These are phyloP conservation scores for Citeromyces siamensis DNA, from an alignment of 1,139 yeast genomes.

Conservation along the genomic window DNA sequence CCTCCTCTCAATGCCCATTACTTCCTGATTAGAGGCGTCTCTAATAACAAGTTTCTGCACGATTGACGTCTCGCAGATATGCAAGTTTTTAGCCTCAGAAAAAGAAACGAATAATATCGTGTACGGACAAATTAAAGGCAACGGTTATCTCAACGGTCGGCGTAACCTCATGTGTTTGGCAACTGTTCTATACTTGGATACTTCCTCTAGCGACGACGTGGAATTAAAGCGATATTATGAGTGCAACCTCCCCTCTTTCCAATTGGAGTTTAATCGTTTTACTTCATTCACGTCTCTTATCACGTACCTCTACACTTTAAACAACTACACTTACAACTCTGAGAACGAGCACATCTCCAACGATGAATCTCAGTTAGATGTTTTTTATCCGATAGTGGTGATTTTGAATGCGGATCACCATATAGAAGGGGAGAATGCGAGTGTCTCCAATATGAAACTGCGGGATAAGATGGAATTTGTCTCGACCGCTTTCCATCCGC, in stretches of 20 bases:
- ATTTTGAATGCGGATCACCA: constrained; percentile 10
- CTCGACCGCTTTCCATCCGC: constrained; percentile 14
- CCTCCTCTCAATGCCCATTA: no score
- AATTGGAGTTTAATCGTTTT: neutral
- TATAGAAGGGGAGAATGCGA: neutral
- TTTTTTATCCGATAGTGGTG: constrained; percentile 13
- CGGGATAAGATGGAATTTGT: constrained; percentile 8
- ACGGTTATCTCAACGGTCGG: constrained; percentile 3
- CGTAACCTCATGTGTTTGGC: neutral
- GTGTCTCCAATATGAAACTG: neutral
- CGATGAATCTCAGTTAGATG: constrained; percentile 11
- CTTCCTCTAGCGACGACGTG: neutral
- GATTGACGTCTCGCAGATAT: no score
- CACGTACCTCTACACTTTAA: neutral
- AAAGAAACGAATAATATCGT: no score
- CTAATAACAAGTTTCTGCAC: no score
- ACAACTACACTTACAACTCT: constrained; percentile 4
- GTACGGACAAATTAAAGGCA: neutral
- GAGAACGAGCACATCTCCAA: neutral
- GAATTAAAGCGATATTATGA: neutral
- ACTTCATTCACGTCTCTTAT: constrained; percentile 4
- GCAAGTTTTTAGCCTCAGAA: no score
- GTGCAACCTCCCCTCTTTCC: neutral
- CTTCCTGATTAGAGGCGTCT: no score
- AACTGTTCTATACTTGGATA: neutral